A percentile compares a stretch with the other conserved stretches of the same genome.
Evolutionary conservation across 495 filamentous ascomycete species (phyloP).

Genomic region (Aspergillus heteromorphus): DNA sequence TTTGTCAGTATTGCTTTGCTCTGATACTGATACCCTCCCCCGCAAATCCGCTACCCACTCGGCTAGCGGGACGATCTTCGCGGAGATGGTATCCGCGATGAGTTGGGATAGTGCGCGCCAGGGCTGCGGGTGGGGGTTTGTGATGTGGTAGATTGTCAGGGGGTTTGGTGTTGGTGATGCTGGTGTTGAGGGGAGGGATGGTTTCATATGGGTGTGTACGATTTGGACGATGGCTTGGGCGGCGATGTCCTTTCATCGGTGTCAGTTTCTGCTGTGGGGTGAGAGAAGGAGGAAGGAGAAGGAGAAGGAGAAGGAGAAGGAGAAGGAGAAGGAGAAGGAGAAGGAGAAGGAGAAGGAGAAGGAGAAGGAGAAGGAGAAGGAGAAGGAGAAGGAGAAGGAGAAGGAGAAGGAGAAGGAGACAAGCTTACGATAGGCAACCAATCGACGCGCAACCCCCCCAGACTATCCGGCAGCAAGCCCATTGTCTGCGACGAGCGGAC

Average conservation of each 20-base stretch:
- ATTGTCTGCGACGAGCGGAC: constrained; percentile 27
- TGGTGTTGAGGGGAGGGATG: neutral
- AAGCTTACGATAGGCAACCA: constrained; percentile 24
- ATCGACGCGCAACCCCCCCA: constrained; percentile 19
- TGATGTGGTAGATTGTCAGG: constrained; percentile 15
- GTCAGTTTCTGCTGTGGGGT: no score
- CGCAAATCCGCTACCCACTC: constrained; percentile 15
- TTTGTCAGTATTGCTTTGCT: no score
- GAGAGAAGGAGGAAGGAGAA: no score
- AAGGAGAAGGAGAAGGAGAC: no score
- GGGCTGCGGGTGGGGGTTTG: constrained; percentile 11
- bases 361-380: no score
- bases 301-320: no score
- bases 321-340: no score
- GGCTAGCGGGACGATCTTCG: constrained; percentile 4
- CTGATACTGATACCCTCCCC: neutral
- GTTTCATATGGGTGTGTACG: neutral
- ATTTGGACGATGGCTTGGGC: constrained; percentile 5
- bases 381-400: no score
- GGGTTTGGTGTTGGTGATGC: neutral
- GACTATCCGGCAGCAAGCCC: constrained; percentile 16
- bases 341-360: no score
- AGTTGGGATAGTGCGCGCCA: constrained; percentile 17
- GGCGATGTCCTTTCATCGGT: constrained; percentile 3
- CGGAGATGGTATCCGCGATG: neutral